These are phyloP conservation scores for Puccinia hordei DNA, from an alignment of 1,284 basidiomycete species.

Conservation along the genomic window DNA sequence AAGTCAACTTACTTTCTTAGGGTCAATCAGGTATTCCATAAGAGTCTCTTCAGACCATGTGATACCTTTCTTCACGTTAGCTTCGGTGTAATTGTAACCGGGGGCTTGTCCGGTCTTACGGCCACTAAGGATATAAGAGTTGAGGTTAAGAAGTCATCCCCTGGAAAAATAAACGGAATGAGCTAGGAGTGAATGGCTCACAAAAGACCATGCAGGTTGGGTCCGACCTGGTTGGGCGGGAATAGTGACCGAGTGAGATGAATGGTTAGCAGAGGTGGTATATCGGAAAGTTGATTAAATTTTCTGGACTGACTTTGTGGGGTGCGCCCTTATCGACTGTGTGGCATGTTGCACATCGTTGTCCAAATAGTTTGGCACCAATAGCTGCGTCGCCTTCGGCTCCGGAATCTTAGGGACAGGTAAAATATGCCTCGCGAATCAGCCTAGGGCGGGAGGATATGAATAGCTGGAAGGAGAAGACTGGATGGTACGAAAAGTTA, in stretches of 20 bases:
- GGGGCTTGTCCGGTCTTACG: constrained; percentile 85
- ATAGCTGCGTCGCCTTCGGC: constrained; percentile 22
- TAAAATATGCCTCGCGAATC: neutral
- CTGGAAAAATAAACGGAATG: neutral
- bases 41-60: constrained; percentile 64
- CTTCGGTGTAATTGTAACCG: constrained; percentile 88
- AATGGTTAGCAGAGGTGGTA: neutral
- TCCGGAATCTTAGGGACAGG: neutral
- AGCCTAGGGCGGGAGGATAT: neutral
- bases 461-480: neutral
- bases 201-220: constrained; percentile 84
- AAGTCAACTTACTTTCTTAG: constrained; percentile 29
- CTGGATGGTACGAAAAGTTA: neutral
- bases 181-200: neutral
- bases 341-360: constrained; percentile 97
- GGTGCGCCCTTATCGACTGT: constrained; percentile 79
- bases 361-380: constrained; percentile 58
- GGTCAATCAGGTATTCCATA: constrained; percentile 32
- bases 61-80: constrained; percentile 94
- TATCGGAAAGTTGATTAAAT: constrained; percentile 8
- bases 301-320: constrained; percentile 65
- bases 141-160: constrained; percentile 3
- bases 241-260: neutral
- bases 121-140: constrained; percentile 65
- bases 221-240: constrained; percentile 69